A percentile compares a stretch with the other conserved stretches of the same genome.
Conservation (phyloP, 192 early-diverging fungal genomes). For the Mortierella alpina region DNA sequence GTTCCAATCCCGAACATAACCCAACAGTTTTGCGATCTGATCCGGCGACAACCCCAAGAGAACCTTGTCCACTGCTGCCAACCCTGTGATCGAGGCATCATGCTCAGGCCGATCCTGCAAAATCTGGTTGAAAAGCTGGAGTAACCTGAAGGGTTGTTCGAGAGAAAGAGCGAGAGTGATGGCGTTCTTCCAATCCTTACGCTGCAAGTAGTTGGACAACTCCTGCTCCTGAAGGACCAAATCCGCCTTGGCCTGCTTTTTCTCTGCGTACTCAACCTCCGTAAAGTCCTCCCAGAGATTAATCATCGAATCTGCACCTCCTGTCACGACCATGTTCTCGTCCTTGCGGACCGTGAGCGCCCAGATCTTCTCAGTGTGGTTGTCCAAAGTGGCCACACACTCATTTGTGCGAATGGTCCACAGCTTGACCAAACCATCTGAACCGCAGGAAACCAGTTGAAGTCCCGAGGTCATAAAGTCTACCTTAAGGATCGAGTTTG, state of each 20-base stretch:
- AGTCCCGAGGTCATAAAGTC: slow-evolving; percentile 87
- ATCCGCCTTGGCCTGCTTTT: slow-evolving; percentile 78
- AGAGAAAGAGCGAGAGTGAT: slow-evolving; percentile 90
- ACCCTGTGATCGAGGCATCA: slow-evolving; percentile 69
- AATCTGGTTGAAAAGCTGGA: slow-evolving; percentile 77
- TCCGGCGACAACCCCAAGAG: slow-evolving; percentile 69
- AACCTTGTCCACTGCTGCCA: slow-evolving; percentile 75
- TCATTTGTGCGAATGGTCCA: slow-evolving; percentile 95
- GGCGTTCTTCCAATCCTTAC: slow-evolving; percentile 94
- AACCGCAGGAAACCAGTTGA: slow-evolving; percentile 88
- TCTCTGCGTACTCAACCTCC: slow-evolving; percentile 80
- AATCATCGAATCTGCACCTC: slow-evolving; percentile 91
- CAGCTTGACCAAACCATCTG: slow-evolving; percentile 95
- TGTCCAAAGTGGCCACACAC: slow-evolving; percentile 92
- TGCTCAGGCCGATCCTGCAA: slow-evolving; percentile 61
- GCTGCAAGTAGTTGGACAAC: slow-evolving; percentile 84
- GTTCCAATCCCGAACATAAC: slow-evolving; percentile 95
- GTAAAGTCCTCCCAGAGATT: slow-evolving; percentile 96
- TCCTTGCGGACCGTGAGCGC: slow-evolving; percentile 81
- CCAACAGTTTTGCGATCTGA: slow-evolving; percentile 83
- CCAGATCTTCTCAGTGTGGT: slow-evolving; percentile 97
- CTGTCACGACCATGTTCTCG: slow-evolving; percentile 82
- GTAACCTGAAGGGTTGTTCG: slow-evolving; percentile 87
- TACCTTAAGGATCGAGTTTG: slow-evolving; percentile 92
- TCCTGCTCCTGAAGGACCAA: slow-evolving; percentile 89